Evolutionary conservation across 257 asterid genomes (phyloP).

Genomic region (Solanum ossicruentum): DNA sequence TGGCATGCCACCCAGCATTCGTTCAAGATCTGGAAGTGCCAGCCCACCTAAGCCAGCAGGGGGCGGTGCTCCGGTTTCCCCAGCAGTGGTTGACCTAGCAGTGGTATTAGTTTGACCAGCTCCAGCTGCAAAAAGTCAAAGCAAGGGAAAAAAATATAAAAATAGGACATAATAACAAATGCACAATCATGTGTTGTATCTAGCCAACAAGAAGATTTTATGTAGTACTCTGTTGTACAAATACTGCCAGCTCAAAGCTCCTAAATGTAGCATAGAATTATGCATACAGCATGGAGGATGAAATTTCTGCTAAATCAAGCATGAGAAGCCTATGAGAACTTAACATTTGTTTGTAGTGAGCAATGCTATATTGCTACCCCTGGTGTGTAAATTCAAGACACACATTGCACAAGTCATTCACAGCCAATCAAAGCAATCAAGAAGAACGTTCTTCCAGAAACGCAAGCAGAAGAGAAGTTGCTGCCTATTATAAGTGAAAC

Average conservation of each 20-base stretch:
- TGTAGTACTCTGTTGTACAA: background rate
- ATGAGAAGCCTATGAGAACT: background rate
- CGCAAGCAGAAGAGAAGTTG: background rate
- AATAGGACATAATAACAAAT: background rate
- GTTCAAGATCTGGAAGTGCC: slow-evolving; percentile 23
- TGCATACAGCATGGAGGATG: background rate
- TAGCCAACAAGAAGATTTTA: background rate
- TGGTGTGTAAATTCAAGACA: background rate
- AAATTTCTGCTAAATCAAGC: background rate
- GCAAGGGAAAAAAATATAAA: background rate
- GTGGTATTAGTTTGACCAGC: slow-evolving; percentile 21
- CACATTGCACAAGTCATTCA: background rate
- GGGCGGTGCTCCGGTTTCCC: slow-evolving; percentile 17
- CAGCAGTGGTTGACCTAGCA: slow-evolving; percentile 20
- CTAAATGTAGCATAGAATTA: background rate
- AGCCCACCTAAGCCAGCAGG: slow-evolving; percentile 31
- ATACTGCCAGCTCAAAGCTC: background rate
- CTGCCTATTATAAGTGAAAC: background rate
- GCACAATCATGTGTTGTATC: background rate
- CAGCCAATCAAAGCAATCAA: background rate
- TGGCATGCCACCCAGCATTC: slow-evolving; percentile 34
- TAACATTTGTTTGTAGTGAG: background rate
- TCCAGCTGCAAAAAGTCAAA: slow-evolving; percentile 26
- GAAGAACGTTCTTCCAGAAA: background rate
- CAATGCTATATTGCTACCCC: background rate